These are phyloP conservation scores for Calocybe gangraenosa DNA, from an alignment of 768 basidiomycete genomes.

Conservation along the genomic window DNA sequence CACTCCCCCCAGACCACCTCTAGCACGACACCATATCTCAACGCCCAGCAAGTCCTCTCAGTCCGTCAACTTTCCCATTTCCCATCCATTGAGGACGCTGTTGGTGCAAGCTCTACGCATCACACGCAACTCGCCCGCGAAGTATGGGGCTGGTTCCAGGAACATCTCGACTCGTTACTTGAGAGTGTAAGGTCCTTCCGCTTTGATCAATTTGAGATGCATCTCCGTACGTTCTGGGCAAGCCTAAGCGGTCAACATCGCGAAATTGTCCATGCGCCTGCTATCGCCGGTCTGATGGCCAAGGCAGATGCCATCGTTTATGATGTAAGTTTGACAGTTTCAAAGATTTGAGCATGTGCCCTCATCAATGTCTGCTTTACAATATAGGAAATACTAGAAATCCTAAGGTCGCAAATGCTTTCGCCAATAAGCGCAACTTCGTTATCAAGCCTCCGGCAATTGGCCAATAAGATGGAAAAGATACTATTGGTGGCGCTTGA, in stretches of 20 bases:
- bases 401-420: constrained; percentile 80
- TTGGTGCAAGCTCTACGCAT: constrained; percentile 68
- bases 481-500: constrained; percentile 78
- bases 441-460: constrained; percentile 67
- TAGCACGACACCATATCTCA: constrained; percentile 42
- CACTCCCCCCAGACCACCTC: constrained; percentile 48
- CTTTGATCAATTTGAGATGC: constrained; percentile 88
- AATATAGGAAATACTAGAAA: constrained; percentile 79
- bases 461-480: constrained; percentile 92
- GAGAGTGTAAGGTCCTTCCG: constrained; percentile 75
- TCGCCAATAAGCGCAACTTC: constrained; percentile 67
- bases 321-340: constrained; percentile 57
- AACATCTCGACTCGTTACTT: constrained; percentile 80
- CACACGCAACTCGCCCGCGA: constrained; percentile 81
- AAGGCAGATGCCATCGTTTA: constrained; percentile 88
- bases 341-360: no score
- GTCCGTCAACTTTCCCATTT: constrained; percentile 78
- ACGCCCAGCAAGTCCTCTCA: constrained; percentile 50
- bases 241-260: constrained; percentile 68
- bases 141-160: constrained; percentile 91
- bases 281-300: constrained; percentile 83
- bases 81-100: constrained; percentile 83
- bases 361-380: no score
- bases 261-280: constrained; percentile 87
- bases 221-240: constrained; percentile 83